These are phyloP conservation scores for Cyberlindnera nakhonratchasimensis DNA, from an alignment of 805 yeast genomes.

Conservation along the genomic window DNA sequence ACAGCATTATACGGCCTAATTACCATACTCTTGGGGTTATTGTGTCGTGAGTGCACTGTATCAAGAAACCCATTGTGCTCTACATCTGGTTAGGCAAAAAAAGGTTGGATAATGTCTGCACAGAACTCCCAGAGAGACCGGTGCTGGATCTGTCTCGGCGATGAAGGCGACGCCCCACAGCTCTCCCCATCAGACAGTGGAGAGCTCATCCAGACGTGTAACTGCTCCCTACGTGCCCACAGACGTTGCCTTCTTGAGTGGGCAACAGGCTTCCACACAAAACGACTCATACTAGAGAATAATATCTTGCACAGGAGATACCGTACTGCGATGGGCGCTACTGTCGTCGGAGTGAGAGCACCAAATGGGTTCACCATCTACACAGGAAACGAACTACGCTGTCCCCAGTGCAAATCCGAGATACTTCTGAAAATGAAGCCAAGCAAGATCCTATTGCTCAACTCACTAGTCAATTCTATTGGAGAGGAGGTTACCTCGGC, in stretches of 20 bases:
- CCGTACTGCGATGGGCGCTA: background rate
- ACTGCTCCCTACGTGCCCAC: conserved; percentile 12
- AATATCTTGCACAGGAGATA: background rate
- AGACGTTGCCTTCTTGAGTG: conserved; percentile 12
- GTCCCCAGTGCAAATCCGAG: conserved; percentile 15
- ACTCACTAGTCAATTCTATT: background rate
- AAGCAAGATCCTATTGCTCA: conserved; percentile 6
- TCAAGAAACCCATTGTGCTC: too few relatives aligned
- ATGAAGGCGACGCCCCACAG: conserved; percentile 11
- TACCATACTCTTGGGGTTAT: too few relatives aligned
- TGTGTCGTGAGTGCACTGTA: too few relatives aligned
- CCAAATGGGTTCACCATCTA: conserved; percentile 4
- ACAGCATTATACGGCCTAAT: too few relatives aligned
- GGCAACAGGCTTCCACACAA: conserved; percentile 11
- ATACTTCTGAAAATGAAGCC: conserved; percentile 12
- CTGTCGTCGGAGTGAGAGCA: conserved; percentile 5
- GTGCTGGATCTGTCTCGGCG: conserved; percentile 16
- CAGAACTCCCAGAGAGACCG: background rate
- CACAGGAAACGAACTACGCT: conserved; percentile 2
- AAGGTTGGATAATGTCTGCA: background rate
- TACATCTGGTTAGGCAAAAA: too few relatives aligned
- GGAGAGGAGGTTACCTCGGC: background rate
- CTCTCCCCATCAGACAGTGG: conserved; percentile 5
- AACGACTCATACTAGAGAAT: background rate
- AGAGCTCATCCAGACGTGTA: conserved; percentile 9